A percentile compares a stretch with the other conserved stretches of the same genome.
Conservation (phyloP, 2,329 filamentous ascomycete species). For the Colletotrichum sp. region DNA sequence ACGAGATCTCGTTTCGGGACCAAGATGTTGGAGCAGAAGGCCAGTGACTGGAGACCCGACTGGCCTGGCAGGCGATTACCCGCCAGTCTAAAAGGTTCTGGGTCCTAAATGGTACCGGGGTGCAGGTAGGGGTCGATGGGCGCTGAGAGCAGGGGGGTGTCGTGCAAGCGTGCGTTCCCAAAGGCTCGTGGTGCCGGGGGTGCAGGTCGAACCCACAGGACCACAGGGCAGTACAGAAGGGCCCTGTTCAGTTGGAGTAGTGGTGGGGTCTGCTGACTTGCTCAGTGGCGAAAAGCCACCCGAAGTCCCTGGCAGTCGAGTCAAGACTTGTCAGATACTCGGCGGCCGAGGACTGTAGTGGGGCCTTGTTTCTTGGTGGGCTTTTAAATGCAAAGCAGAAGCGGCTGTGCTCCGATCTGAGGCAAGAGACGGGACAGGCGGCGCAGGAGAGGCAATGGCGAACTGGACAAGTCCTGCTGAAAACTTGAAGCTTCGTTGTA, state of each 20-base stretch:
- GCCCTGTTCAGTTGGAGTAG: slow-evolving; percentile 19
- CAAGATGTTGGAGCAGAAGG: slow-evolving; percentile 20
- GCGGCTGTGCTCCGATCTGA: slow-evolving; percentile 12
- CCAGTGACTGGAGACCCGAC: slow-evolving; percentile 10
- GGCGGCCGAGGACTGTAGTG: slow-evolving; percentile 14
- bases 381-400: slow-evolving; percentile 6
- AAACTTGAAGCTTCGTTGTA: background rate
- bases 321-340: slow-evolving; percentile 22
- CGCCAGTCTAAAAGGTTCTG: slow-evolving; percentile 23
- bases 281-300: slow-evolving; percentile 23
- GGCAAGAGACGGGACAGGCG: background rate
- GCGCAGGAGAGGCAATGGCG: background rate
- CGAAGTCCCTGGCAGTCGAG: slow-evolving; percentile 19
- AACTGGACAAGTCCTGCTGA: background rate
- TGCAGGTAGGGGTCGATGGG: slow-evolving; percentile 14
- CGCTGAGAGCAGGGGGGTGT: slow-evolving; percentile 19
- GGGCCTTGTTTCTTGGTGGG: slow-evolving; percentile 12
- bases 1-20: slow-evolving; percentile 24
- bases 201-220: slow-evolving; percentile 21
- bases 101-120: slow-evolving; percentile 16
- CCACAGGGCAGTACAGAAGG: slow-evolving; percentile 22
- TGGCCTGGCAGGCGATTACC: slow-evolving; percentile 21
- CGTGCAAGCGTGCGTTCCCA: slow-evolving; percentile 21
- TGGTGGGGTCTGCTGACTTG: slow-evolving; percentile 23
- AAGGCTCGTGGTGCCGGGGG: slow-evolving; percentile 19